Evolutionary conservation across 208 protist species (phyloP), one percentile per base, ranked within the genome.

Genomic region (Crithidia sp.): DNA sequence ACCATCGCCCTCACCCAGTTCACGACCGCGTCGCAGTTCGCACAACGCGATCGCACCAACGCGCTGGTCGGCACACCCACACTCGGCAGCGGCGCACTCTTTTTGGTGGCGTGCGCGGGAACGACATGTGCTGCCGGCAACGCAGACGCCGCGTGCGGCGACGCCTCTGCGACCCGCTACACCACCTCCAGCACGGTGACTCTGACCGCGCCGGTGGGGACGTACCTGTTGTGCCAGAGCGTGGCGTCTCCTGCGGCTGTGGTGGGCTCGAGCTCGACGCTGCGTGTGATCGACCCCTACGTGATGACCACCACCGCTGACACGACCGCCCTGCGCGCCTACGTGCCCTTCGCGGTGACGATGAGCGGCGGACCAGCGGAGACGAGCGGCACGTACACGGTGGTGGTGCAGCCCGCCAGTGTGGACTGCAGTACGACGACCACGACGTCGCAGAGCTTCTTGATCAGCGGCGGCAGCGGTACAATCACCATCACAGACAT

Each of bases 191-290:
- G 77, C 50, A 73, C 77, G 28, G 60, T 65, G 8, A 65, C 49
- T 2, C 71, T 55, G 7, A 65, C 41, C 2, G 82, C 75, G 40
- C 62, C 74, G 8, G 61, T 79, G n/a, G 87, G 87, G 6, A 50
- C 43, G 9, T 92, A 85, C 67, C 50, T 83, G 39, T 53, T 92
- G 28, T 92, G 88, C 74, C 85, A 92, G 61, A 71, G 82, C 47
- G 71, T 79, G 28, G 52, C 49, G 13, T 41, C n/a, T 17, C 28
- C 56, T 3, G 53, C 71, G 7, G 74, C 62, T 2, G 54, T 81
- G 7, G 80, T 80, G 2, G 85, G 74, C 9, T 59, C 84, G 28
- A 63, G 77, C 49, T 77, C 61, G 19, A 82, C 79, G 16, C 66
- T 92, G 40, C 45, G 43, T 19, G 88, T 87, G 19, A 62, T 92